phyloP scores from a whole-genome alignment of 352 stramenopile genomes.

The Peronospora destructor region DNA sequence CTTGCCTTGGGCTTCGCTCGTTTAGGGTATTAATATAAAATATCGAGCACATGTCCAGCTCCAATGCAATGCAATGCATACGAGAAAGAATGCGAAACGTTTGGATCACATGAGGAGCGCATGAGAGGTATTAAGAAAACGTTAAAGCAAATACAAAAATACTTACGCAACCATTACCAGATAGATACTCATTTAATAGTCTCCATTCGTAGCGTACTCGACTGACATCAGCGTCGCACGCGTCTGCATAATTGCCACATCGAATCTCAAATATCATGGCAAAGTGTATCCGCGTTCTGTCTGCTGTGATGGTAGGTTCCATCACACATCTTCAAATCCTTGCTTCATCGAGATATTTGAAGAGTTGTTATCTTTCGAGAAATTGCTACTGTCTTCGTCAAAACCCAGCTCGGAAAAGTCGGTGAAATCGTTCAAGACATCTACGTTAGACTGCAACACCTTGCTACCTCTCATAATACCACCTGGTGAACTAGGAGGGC shows the following conservation, averaged over 20 bases:
- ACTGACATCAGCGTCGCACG: neutral
- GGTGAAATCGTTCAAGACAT: slow-evolving; percentile 69
- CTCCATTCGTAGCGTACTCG: slow-evolving; percentile 9
- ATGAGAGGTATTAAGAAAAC: slow-evolving; percentile 33
- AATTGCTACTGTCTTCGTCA: slow-evolving; percentile 47
- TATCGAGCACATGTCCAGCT: slow-evolving; percentile 4
- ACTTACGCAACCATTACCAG: slow-evolving; percentile 7
- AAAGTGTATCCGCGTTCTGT: slow-evolving; percentile 17
- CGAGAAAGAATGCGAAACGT: neutral
- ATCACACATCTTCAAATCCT: slow-evolving; percentile 58
- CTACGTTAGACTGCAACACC: slow-evolving; percentile 25
- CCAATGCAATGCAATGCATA: slow-evolving; percentile 1
- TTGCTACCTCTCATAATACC: slow-evolving; percentile 13
- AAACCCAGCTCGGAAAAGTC: slow-evolving; percentile 76
- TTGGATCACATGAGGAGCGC: slow-evolving; percentile 1
- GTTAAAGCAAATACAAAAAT: slow-evolving; percentile 26
- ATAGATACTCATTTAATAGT: slow-evolving; percentile 4
- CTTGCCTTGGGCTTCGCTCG: slow-evolving; percentile 42
- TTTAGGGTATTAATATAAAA: slow-evolving; percentile 28
- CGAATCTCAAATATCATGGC: slow-evolving; percentile 5
- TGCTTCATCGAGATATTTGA: slow-evolving; percentile 50
- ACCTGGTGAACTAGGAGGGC: slow-evolving; percentile 6
- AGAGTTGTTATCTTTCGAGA: slow-evolving; percentile 62
- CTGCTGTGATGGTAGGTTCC: slow-evolving; percentile 1
- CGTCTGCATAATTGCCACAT: neutral